These are phyloP conservation scores for Protomyces pachydermus DNA, from an alignment of 1,139 yeast species.

Conservation along the genomic window DNA sequence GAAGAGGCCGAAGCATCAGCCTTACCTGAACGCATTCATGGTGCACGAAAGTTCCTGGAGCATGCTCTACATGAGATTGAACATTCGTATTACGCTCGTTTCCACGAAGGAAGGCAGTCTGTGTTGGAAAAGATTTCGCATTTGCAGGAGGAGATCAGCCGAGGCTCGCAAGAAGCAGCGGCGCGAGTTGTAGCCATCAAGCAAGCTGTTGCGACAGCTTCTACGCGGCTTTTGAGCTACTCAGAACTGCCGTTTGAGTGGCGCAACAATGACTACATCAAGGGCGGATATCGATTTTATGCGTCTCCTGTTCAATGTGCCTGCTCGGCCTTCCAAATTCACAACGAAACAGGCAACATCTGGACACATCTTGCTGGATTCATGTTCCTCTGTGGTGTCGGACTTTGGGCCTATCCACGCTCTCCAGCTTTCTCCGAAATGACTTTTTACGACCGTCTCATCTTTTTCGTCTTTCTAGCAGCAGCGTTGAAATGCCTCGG, in stretches of 20 bases:
- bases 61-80: slow-evolving; percentile 13
- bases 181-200: slow-evolving; percentile 18
- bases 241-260: slow-evolving; percentile 87
- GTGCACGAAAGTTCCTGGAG: slow-evolving; percentile 22
- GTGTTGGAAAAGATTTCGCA: slow-evolving; percentile 18
- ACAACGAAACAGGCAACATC: slow-evolving; percentile 86
- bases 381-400: slow-evolving; percentile 52
- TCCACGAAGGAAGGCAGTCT: slow-evolving; percentile 2
- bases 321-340: slow-evolving; percentile 56
- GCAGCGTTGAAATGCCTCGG: slow-evolving; percentile 73
- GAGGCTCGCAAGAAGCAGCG: slow-evolving; percentile 18
- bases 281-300: slow-evolving; percentile 80
- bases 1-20: neutral
- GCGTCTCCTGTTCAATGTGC: slow-evolving; percentile 58
- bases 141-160: slow-evolving; percentile 14
- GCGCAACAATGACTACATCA: slow-evolving; percentile 85
- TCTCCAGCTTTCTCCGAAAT: slow-evolving; percentile 43
- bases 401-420: slow-evolving; percentile 58
- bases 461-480: slow-evolving; percentile 58
- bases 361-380: slow-evolving; percentile 88
- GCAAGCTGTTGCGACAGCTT: slow-evolving; percentile 19
- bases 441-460: slow-evolving; percentile 48
- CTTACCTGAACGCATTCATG: slow-evolving; percentile 10
- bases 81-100: slow-evolving; percentile 5
- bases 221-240: slow-evolving; percentile 58